Conservation (phyloP, 202 grass and related monocot genomes). For the Musa balbisiana region DNA sequence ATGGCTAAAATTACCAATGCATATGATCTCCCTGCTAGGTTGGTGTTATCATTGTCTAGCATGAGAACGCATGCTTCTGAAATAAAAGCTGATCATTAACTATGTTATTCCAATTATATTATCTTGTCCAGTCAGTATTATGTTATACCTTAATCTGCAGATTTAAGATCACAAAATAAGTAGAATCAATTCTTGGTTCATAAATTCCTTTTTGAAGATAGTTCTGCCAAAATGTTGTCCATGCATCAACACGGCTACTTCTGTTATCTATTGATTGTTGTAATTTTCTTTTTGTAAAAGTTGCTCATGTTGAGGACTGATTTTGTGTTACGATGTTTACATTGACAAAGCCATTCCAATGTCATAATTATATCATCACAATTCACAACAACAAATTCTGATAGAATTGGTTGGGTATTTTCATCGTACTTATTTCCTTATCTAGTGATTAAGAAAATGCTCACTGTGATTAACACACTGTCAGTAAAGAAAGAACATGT, state of each 20-base stretch:
- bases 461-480: too few species aligned
- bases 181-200: background rate
- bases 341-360: too few species aligned
- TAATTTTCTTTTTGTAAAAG: too few species aligned
- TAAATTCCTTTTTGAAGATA: background rate
- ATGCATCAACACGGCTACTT: background rate
- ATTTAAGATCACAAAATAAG: background rate
- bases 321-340: too few species aligned
- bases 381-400: too few species aligned
- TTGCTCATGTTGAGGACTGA: too few species aligned
- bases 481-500: too few species aligned
- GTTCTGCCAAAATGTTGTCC: background rate
- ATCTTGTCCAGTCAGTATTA: background rate
- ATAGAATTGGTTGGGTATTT: too few species aligned
- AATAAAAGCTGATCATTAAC: background rate
- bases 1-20: slow-evolving; percentile 97
- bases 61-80: background rate
- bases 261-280: background rate
- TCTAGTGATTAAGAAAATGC: too few species aligned
- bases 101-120: background rate
- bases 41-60: slow-evolving; percentile 9
- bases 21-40: slow-evolving; percentile 81
- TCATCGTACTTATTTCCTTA: too few species aligned
- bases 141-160: background rate
- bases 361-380: too few species aligned